A percentile compares a stretch with the other conserved stretches of the same genome.
phyloP scores from a whole-genome alignment of 2,329 filamentous ascomycete genomes.

The Monosporascus sp. region DNA sequence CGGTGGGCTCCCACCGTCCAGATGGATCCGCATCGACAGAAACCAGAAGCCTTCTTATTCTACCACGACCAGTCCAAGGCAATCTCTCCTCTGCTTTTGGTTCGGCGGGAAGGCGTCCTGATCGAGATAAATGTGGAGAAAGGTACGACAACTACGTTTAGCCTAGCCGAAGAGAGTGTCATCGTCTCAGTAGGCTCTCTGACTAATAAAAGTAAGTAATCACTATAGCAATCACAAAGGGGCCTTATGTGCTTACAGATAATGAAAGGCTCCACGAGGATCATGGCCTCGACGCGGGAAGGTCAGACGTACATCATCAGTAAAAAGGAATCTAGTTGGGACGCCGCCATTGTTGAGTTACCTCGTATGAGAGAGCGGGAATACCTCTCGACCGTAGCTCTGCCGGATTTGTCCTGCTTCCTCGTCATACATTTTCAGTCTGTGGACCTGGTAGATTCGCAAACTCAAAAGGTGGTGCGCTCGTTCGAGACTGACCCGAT shows the following conservation, averaged over 20 bases:
- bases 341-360: slow-evolving; percentile 41
- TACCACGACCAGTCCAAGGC: slow-evolving; percentile 32
- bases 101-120: slow-evolving; percentile 61
- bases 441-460: slow-evolving; percentile 58
- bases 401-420: slow-evolving; percentile 55
- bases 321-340: slow-evolving; percentile 41
- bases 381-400: slow-evolving; percentile 52
- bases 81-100: slow-evolving; percentile 50
- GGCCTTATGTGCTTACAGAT: slow-evolving; percentile 8
- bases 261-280: slow-evolving; percentile 23
- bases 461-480: slow-evolving; percentile 52
- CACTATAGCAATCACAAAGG: background rate
- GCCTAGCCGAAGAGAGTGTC: slow-evolving; percentile 45
- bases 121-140: slow-evolving; percentile 50
- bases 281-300: slow-evolving; percentile 28
- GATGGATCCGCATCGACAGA: slow-evolving; percentile 53
- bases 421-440: slow-evolving; percentile 53
- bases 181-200: slow-evolving; percentile 46
- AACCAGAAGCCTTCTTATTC: slow-evolving; percentile 62
- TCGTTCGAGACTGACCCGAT: slow-evolving; percentile 57
- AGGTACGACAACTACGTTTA: slow-evolving; percentile 36
- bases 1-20: slow-evolving; percentile 51
- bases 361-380: slow-evolving; percentile 35
- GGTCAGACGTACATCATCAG: slow-evolving; percentile 24
- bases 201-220: slow-evolving; percentile 38